Evolutionary conservation across 768 basidiomycete genomes (phyloP), one percentile per base, ranked within the genome.

Genomic region (Heimioporus sp.): DNA sequence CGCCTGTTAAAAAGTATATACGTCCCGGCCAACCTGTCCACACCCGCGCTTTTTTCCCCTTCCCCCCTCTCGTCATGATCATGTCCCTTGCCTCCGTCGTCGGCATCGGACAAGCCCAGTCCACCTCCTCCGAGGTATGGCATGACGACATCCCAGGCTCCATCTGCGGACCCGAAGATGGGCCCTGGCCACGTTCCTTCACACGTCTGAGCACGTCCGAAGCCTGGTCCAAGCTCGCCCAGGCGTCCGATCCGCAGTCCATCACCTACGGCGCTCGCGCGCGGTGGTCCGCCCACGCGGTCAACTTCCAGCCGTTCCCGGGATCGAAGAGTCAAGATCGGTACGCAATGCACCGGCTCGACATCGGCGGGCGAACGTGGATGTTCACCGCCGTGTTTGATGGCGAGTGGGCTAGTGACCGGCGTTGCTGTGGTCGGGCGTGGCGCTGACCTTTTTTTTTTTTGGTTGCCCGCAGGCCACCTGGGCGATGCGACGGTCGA

Each of bases 381-480:
- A 73, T 75, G n/a, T 74, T 87, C 55, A 83, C 82, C 2, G 85
- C 82, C 43, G 83, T 87, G 34, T 87, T 87, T 59, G 85, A 87
- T 65, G 85, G 85, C 80, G 59, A 54, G 81, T 63, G 17, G 39
- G 57, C 40, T 28, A 28, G 24, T 28, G 24, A 28, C 24, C 24
- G 24, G 24, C 24, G 24, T 28, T 28, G 24, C 24, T 4, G 24
- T 7, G 24, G 24, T 28, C 24, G 24, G 6, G 6, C 24, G 24
- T 28, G 20, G 32, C n/a, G 20, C 32, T 34, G 30, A 31, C 32
- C 36, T 24, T 12, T 16, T 42, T 34, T 3, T 12, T 55, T 48
- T 20, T 41, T 54, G 46, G 28, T 31, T 20, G 42, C 48, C 53
- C 40, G 0, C 58, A 85, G 85, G 85, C 43, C 85, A 87, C 65